Conservation (phyloP, 495 filamentous ascomycete genomes). For the Penicillium antarcticum region DNA sequence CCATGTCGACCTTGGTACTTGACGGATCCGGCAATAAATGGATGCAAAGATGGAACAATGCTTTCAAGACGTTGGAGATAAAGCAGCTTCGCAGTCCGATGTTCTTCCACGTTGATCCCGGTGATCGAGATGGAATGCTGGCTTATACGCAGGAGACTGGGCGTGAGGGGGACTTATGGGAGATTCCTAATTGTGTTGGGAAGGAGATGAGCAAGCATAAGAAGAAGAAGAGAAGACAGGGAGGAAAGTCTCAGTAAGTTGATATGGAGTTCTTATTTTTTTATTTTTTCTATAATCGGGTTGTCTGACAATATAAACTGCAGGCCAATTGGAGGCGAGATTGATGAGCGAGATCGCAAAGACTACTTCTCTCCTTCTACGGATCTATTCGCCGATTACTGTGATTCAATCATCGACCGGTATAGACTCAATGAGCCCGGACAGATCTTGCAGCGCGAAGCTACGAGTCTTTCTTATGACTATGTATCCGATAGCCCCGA, state of each 20-base stretch:
- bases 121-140: slow-evolving; percentile 60
- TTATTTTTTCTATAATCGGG: too few species aligned
- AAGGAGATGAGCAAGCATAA: slow-evolving; percentile 64
- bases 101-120: slow-evolving; percentile 65
- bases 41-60: slow-evolving; percentile 55
- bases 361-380: slow-evolving; percentile 62
- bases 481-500: slow-evolving; percentile 16
- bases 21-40: slow-evolving; percentile 51
- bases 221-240: slow-evolving; percentile 52
- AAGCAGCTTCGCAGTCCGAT: slow-evolving; percentile 61
- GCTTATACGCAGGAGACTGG: slow-evolving; percentile 54
- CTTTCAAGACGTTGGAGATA: slow-evolving; percentile 56
- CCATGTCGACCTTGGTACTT: slow-evolving; percentile 41
- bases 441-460: slow-evolving; percentile 44
- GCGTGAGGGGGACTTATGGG: slow-evolving; percentile 48
- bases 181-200: slow-evolving; percentile 59
- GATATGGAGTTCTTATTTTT: too few species aligned
- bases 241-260: slow-evolving; percentile 29
- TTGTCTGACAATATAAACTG: neutral
- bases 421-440: slow-evolving; percentile 47
- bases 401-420: slow-evolving; percentile 46
- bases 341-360: slow-evolving; percentile 63
- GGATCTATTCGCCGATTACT: slow-evolving; percentile 55
- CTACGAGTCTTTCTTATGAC: slow-evolving; percentile 50
- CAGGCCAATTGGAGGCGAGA: slow-evolving; percentile 34